phyloP scores from a whole-genome alignment of 192 early-diverging fungal species.

The Backusella morwellensis region DNA sequence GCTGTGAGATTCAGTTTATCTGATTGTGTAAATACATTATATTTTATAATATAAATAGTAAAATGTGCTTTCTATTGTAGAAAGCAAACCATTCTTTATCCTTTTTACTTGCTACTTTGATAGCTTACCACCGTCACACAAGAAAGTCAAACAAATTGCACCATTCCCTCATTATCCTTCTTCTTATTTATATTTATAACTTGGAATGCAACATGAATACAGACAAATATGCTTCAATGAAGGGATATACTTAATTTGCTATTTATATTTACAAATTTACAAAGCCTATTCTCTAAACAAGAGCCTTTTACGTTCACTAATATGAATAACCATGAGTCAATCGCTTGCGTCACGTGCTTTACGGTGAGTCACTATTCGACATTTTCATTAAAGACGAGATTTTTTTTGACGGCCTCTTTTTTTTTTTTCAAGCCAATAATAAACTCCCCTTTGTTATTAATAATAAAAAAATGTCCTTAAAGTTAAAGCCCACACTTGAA shows the following conservation, averaged over 20 bases:
- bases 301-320: not conserved
- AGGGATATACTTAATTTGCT: no score
- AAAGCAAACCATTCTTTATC: no score
- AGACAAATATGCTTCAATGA: not conserved
- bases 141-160: not conserved
- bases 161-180: not conserved
- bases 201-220: not conserved
- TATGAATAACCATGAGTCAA: not conserved
- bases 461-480: slow-evolving; percentile 41
- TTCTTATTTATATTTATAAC: not conserved
- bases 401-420: not conserved
- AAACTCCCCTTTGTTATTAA: slow-evolving; percentile 39
- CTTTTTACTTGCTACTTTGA: not conserved
- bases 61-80: no score
- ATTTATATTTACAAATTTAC: no score
- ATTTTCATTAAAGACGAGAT: not conserved
- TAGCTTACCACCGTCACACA: not conserved
- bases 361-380: not conserved
- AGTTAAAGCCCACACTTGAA: slow-evolving; percentile 64
- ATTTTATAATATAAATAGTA: no score
- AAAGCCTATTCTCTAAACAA: not conserved
- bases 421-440: slow-evolving; percentile 2
- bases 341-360: not conserved
- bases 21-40: no score
- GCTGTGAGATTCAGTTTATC: no score